Base-by-base conservation (phyloP, 352 stramenopile species). In the Phytophthora macrochlamydospora region DNA sequence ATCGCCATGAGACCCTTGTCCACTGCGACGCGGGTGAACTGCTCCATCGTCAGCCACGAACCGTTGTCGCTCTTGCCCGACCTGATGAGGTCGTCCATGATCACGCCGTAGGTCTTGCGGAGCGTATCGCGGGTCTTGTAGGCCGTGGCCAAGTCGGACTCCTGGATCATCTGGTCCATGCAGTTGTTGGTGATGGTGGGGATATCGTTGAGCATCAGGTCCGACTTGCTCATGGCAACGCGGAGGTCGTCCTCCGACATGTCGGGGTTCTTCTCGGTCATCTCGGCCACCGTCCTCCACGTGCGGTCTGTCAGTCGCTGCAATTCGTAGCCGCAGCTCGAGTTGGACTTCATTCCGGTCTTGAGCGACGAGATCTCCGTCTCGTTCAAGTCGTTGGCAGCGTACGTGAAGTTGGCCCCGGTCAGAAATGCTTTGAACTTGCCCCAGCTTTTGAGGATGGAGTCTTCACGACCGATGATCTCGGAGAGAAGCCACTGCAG, bases 291-390 rank as follows among this genome's bases (percentile, higher is more conserved):
- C 1, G 49, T 65, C 51, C 64, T 56, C 56, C 62, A 70, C 40
- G 62, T 70, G 1, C 56, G 42, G 6, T 70, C 62, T 0, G 50
- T 60, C 29, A 70, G 9, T 13, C 28, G 28, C 49, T 76, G 67
- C 9, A 78, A 11, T 12, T 81, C 63, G 11, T 53, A 45, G 13
- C 73, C 69, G 28, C 73, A 81, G 8, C 56, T 78, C 1, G 43
- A 61, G n/a, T 71, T 63, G 6, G 65, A 69, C 3, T 31, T 55
- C 14, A 81, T 12, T 5, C 63, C 54, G 2, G 32, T 50, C 61
- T 68, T 60, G 14, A 81, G 66, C 2, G 56, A 60, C 44, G 62
- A 61, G 14, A 70, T 70, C 3, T 70, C 56, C 4, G 55, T 57
- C 49, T 70, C 49, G 40, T 70, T 59, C 44, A 70, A 44, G 37